Conservation (phyloP, 2,329 filamentous ascomycete species). For the Fusarium sp. region DNA sequence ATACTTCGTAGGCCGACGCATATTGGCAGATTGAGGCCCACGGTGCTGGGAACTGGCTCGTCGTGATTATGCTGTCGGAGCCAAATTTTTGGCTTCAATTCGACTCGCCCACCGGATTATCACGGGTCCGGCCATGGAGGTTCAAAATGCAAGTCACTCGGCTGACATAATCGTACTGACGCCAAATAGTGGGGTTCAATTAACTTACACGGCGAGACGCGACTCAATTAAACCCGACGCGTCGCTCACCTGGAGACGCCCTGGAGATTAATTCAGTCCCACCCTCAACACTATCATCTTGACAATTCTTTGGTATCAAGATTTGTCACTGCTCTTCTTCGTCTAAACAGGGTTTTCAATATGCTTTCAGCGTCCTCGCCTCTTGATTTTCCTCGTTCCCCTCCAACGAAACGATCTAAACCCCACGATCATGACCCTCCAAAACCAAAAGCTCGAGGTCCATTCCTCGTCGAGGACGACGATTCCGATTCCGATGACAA, state of each 20-base stretch:
- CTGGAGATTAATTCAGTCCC: slow-evolving; percentile 24
- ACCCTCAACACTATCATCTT: slow-evolving; percentile 19
- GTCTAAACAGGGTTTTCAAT: slow-evolving; percentile 28
- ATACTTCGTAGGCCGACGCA: slow-evolving; percentile 70
- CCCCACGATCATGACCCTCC: slow-evolving; percentile 52
- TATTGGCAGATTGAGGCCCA: slow-evolving; percentile 53
- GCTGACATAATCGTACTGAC: slow-evolving; percentile 40
- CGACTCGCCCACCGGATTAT: slow-evolving; percentile 47
- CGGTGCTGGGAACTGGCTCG: slow-evolving; percentile 43
- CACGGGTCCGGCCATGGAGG: slow-evolving; percentile 34
- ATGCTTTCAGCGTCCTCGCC: slow-evolving; percentile 73
- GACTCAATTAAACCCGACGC: slow-evolving; percentile 49
- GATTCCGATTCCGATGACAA: slow-evolving; percentile 49
- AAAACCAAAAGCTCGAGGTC: slow-evolving; percentile 52
- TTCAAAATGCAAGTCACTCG: background rate
- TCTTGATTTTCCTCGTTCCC: slow-evolving; percentile 64
- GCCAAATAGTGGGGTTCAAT: slow-evolving; percentile 28
- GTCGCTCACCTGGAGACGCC: slow-evolving; percentile 36
- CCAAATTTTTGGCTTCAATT: slow-evolving; percentile 50
- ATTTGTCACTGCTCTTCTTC: background rate
- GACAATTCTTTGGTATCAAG: background rate
- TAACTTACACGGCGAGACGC: slow-evolving; percentile 33
- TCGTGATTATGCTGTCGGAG: slow-evolving; percentile 41
- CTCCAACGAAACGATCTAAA: slow-evolving; percentile 53
- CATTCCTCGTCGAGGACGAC: slow-evolving; percentile 56